Base-by-base conservation (phyloP, 306 rosid genomes). In the Albizia julibrissin region DNA sequence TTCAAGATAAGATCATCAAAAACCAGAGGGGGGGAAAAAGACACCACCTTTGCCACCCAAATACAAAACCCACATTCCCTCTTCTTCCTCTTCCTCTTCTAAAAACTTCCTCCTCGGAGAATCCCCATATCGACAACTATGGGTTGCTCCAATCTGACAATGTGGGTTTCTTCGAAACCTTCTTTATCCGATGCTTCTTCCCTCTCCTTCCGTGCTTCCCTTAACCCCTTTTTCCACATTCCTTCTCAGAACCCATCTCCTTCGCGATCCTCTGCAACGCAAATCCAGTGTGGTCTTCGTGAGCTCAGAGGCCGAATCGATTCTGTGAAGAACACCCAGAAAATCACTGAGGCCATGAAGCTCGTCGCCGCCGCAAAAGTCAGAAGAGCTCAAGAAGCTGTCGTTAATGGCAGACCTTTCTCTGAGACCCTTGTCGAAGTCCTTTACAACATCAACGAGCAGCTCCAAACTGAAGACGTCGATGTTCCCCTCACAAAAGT, bases 291-390 rank as follows among this genome's bases (percentile, higher is more conserved):
- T 22, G 79, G 89, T 13, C 89, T 91, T 69, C 91, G 95, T 24
- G 95, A 91, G 81, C 91, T 91, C 69, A 81, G 93, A 3, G 86
- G 64, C 0, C 89, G 95, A 49, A 89, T 91, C 50, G 85, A 67
- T 8, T 91, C 93, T 0, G 95, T 91, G 10, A 89, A 85, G 73
- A 91, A 85, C 79, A 91, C 95, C 81, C 92, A 88, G 90, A 91
- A 91, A 76, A 91, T 91, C 62, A 91, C 95, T 0, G 95, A 91
- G 82, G 95, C 95, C 71, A 91, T 89, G 93, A 91, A 91, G 90
- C 95, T 91, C 49, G 95, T 91, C 47, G 93, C 95, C 0, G 95
- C 95, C 5, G 95, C 93, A 10, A 89, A 88, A 83, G 95, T 91
- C 81, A 87, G 95, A 14, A 79, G 93, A 80, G 95, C 95, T 24